phyloP scores from a whole-genome alignment of 768 basidiomycete genomes.

The Tubosaeta sp. region DNA sequence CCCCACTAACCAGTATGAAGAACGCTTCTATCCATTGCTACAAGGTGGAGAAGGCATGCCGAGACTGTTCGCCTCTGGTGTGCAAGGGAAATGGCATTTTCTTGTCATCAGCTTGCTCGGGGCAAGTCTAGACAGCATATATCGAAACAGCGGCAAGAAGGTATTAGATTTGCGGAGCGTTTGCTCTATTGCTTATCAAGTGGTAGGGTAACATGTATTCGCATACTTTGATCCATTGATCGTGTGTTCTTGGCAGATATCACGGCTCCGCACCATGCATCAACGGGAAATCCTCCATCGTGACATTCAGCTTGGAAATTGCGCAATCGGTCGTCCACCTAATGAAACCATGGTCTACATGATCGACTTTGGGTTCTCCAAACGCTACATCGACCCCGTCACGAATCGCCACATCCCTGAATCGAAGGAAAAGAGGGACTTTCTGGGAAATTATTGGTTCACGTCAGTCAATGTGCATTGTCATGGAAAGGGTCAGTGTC shows the following conservation, averaged over 20 bases:
- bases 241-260: conserved; percentile 44
- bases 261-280: conserved; percentile 74
- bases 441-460: conserved; percentile 86
- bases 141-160: conserved; percentile 50
- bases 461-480: conserved; percentile 77
- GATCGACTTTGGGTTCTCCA: conserved; percentile 87
- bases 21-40: conserved; percentile 60
- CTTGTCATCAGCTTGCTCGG: conserved; percentile 78
- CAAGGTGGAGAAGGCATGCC: conserved; percentile 76
- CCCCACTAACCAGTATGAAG: conserved; percentile 72
- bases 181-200: conserved; percentile 71
- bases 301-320: conserved; percentile 79
- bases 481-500: conserved; percentile 57
- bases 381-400: conserved; percentile 63
- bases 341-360: conserved; percentile 64
- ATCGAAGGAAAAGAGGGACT: conserved; percentile 62
- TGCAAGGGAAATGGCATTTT: conserved; percentile 58
- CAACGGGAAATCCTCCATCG: conserved; percentile 67
- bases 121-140: conserved; percentile 60
- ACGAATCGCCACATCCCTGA: conserved; percentile 71
- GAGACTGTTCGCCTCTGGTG: conserved; percentile 58
- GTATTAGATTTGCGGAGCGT: conserved; percentile 67
- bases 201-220: conserved; percentile 42
- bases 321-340: conserved; percentile 57
- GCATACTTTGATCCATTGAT: conserved; percentile 6